Evolutionary conservation across 495 filamentous ascomycete species (phyloP), one percentile per base, ranked within the genome.

Genomic region (Neurospora sp.): DNA sequence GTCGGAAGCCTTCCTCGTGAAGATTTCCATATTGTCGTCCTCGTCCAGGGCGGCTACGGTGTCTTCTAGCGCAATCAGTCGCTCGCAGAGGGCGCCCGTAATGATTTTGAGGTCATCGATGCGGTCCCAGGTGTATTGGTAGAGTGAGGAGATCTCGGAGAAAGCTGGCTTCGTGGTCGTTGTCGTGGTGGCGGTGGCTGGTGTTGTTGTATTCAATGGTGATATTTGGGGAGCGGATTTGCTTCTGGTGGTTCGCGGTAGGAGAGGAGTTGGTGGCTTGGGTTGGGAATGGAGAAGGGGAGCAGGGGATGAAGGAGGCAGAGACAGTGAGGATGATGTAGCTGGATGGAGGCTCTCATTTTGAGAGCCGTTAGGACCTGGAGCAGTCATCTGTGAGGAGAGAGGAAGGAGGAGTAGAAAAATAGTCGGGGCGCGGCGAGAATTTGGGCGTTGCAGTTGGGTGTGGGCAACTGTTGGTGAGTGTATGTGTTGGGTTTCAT

Each of bases 231-330:
- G 53, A 1, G 18, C 1, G 3, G 53, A 31, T 9, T 35, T 35
- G 6, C 31, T 65, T 1, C 27, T 18, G 8, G 20, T n/a, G 20
- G 7, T 10, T 37, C 9, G 45, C 16, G 27, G 0, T 27, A 16
- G 18, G 20, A 35, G 40, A 16, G 14, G 40, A n/a, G 37, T 20
- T 27, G 48, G 48, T 74, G 70, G 75, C 65, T 75, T 72, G 71
- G 72, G 20, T 72, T 68, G 69, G 70, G 72, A 73, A 69, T 59
- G 53, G 76, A 73, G 40, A 73, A 76, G 71, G 76, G 69, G 70
- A 72, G 48, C 61, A 77, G 72, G 75, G 53, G 72, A 69, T 45
- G 69, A 76, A 44, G 73, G 59, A 70, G 61, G 72, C 3, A 2
- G 9, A 14, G 22, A 22, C n/a, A 35, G 69, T 74, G 61, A 68